phyloP scores from a whole-genome alignment of 1,284 basidiomycete genomes.

The Malassezia yamatoensis region DNA sequence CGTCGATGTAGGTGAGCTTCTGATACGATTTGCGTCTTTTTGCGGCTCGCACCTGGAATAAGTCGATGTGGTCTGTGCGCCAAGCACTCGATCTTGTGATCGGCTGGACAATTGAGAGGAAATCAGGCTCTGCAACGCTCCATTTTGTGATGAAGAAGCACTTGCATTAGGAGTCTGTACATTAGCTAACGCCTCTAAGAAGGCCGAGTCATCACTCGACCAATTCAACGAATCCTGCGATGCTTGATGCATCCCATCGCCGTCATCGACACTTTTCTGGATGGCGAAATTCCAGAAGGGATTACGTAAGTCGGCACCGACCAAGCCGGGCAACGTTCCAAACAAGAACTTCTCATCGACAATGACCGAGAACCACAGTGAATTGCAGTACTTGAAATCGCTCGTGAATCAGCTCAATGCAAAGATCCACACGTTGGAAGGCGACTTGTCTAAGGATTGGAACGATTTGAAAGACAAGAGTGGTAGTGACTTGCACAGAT shows the following conservation, averaged over 20 bases:
- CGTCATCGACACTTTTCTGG: too few species aligned
- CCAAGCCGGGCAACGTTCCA: not conserved
- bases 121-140: too few species aligned
- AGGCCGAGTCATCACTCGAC: conserved; percentile 1
- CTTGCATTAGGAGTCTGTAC: not conserved
- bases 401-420: conserved; percentile 43
- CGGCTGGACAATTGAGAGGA: not conserved
- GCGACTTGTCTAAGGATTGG: not conserved
- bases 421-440: conserved; percentile 37
- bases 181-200: conserved; percentile 1
- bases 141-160: not conserved
- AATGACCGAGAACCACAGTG: conserved; percentile 14
- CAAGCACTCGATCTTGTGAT: not conserved
- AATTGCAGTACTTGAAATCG: conserved; percentile 41
- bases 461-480: conserved; percentile 3
- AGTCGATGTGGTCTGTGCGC: not conserved
- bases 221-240: conserved; percentile 2
- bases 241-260: not conserved
- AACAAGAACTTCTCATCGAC: not conserved
- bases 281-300: not conserved
- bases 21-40: not conserved
- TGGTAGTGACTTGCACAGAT: conserved; percentile 12
- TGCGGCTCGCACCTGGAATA: not conserved
- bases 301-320: conserved; percentile 1
- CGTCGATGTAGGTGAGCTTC: not conserved